Percentiles rank a stretch among this genome's conserved stretches.
These are phyloP conservation scores for Boletellus sp. DNA, from an alignment of 768 basidiomycete genomes.

Conservation along the genomic window DNA sequence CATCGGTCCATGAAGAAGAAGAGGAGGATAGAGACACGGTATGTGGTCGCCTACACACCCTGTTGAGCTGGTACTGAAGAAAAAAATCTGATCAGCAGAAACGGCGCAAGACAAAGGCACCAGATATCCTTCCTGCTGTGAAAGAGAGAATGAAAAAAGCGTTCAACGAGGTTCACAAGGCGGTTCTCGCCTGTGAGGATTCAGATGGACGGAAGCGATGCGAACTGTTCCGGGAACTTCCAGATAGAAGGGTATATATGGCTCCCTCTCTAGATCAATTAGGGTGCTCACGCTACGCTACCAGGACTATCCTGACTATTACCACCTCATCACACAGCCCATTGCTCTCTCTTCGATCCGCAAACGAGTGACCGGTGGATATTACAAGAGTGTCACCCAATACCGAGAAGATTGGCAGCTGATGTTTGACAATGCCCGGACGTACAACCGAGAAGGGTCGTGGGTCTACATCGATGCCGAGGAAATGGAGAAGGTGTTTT, in stretches of 20 bases:
- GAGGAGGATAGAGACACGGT: conserved; percentile 76
- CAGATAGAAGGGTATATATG: conserved; percentile 61
- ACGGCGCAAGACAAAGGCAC: conserved; percentile 73
- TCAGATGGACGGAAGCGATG: conserved; percentile 74
- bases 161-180: conserved; percentile 71
- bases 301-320: conserved; percentile 91
- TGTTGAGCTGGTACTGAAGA: background rate
- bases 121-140: conserved; percentile 54
- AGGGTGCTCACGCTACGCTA: conserved; percentile 11
- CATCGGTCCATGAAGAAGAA: conserved; percentile 67
- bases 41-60: conserved; percentile 23
- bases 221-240: conserved; percentile 85
- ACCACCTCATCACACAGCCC: conserved; percentile 80
- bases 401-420: conserved; percentile 80
- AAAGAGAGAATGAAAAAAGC: conserved; percentile 82
- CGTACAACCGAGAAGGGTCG: conserved; percentile 91
- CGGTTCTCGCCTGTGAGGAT: conserved; percentile 70
- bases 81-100: conserved; percentile 46
- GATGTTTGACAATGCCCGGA: conserved; percentile 93
- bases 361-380: conserved; percentile 61
- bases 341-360: conserved; percentile 87
- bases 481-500: conserved; percentile 89
- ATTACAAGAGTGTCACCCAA: conserved; percentile 70
- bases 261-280: background rate
- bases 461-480: conserved; percentile 95